Evolutionary conservation across 2,329 filamentous ascomycete genomes (phyloP).

Genomic region (Pseudogymnoascus sp.): DNA sequence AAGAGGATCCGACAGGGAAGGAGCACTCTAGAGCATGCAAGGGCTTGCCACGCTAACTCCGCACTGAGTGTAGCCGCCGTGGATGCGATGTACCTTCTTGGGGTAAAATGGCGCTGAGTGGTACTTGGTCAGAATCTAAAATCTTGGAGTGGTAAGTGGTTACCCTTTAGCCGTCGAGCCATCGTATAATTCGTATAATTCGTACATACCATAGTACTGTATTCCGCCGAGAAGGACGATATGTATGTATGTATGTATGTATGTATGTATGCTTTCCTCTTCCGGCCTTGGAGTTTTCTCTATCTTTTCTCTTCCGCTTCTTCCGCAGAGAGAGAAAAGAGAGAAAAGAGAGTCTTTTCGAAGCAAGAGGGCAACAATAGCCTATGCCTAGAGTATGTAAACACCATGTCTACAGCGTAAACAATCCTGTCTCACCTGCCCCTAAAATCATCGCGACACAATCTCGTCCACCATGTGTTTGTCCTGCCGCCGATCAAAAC

Average conservation of each 20-base stretch:
- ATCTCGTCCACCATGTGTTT: not conserved
- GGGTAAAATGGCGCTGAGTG: not conserved
- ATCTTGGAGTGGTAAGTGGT: not conserved
- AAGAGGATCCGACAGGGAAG: not conserved
- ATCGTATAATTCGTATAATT: not conserved
- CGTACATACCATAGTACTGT: not conserved
- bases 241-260: too few relatives aligned
- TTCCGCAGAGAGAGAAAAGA: not conserved
- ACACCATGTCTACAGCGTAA: not conserved
- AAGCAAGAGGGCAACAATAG: not conserved
- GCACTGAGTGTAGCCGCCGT: not conserved
- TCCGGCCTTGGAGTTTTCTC: not conserved
- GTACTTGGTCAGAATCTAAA: slow-evolving; percentile 6
- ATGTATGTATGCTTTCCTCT: not conserved
- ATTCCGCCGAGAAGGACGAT: not conserved
- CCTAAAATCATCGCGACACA: not conserved
- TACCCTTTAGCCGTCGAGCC: not conserved
- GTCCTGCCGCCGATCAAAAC: slow-evolving; percentile 1
- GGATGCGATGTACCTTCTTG: not conserved
- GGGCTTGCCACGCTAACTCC: not conserved
- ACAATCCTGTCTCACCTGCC: not conserved
- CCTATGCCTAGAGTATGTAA: not conserved
- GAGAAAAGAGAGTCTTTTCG: not conserved
- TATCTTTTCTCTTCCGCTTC: not conserved
- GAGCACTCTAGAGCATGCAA: not conserved